phyloP scores from a whole-genome alignment of 768 basidiomycete genomes.

The Tricholoma hemisulphureum region DNA sequence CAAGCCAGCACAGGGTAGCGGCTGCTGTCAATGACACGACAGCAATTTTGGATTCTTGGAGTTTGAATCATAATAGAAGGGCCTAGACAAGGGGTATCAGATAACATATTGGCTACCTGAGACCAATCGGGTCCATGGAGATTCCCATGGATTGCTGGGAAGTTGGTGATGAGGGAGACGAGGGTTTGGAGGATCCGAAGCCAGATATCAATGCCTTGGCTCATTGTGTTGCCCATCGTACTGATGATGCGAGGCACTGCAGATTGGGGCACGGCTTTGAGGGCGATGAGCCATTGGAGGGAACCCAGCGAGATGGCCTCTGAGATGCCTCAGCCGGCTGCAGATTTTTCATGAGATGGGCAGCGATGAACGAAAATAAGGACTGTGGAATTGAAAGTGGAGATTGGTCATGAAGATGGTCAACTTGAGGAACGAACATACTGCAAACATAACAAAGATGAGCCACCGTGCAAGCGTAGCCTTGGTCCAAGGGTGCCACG shows the following conservation, averaged over 20 bases:
- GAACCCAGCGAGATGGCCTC: conserved; percentile 92
- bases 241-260: conserved; percentile 76
- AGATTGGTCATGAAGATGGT: conserved; percentile 2
- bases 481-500: conserved; percentile 90
- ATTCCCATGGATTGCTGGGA: conserved; percentile 74
- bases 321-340: conserved; percentile 96
- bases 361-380: conserved; percentile 80
- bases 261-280: conserved; percentile 80
- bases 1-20: conserved; percentile 90
- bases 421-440: conserved; percentile 39
- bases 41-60: conserved; percentile 93
- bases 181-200: conserved; percentile 91
- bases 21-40: conserved; percentile 98
- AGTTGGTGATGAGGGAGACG: conserved; percentile 87
- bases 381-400: conserved; percentile 54
- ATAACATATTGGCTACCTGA: neutral
- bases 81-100: conserved; percentile 51
- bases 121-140: conserved; percentile 33
- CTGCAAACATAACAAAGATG: conserved; percentile 87
- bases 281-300: conserved; percentile 83
- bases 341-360: conserved; percentile 83
- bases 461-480: conserved; percentile 72
- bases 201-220: conserved; percentile 95
- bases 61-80: conserved; percentile 88
- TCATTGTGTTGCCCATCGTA: conserved; percentile 85